Percentiles rank a stretch among this genome's conserved stretches.
Conservation (phyloP, 2,329 filamentous ascomycete genomes). For the Cercospora zeina region DNA sequence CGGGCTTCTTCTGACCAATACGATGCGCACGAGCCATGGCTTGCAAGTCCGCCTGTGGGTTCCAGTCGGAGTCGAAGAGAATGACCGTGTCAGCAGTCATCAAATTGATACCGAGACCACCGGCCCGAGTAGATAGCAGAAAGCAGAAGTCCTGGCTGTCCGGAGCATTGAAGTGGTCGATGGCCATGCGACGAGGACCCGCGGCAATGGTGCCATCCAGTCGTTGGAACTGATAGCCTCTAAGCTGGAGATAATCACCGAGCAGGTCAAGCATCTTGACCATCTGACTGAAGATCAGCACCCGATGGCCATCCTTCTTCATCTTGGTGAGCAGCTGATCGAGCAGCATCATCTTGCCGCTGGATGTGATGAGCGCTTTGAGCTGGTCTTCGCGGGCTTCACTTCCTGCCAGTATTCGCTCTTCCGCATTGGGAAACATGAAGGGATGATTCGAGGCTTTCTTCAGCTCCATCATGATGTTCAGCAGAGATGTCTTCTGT, state of each 20-base stretch:
- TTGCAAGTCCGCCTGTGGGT: conserved; percentile 95
- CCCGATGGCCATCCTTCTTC: conserved; percentile 89
- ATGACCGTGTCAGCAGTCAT: conserved; percentile 99
- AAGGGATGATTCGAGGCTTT: conserved; percentile 99
- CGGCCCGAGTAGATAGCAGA: conserved; percentile 88
- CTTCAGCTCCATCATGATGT: conserved; percentile 99
- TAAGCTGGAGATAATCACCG: conserved; percentile 86
- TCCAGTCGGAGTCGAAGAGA: conserved; percentile 98
- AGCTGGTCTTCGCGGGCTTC: conserved; percentile 83
- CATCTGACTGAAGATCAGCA: conserved; percentile 99
- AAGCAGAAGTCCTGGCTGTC: conserved; percentile 96
- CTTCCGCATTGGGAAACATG: conserved; percentile 93
- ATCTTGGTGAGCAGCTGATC: conserved; percentile 93
- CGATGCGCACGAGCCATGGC: conserved; percentile 98
- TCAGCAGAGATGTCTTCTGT: conserved; percentile 90
- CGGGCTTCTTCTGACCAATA: conserved; percentile 93
- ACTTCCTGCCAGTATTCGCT: conserved; percentile 75
- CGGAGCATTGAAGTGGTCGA: conserved; percentile 98
- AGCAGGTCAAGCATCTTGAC: conserved; percentile 97
- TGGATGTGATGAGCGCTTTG: conserved; percentile 90
- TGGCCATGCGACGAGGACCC: conserved; percentile 82
- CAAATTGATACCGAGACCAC: conserved; percentile 96
- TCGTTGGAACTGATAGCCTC: conserved; percentile 93
- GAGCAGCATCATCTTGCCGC: conserved; percentile 99
- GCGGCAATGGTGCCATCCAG: conserved; percentile 94